Base-by-base conservation (phyloP, 495 filamentous ascomycete species). In the Annulohypoxylon bovei region DNA sequence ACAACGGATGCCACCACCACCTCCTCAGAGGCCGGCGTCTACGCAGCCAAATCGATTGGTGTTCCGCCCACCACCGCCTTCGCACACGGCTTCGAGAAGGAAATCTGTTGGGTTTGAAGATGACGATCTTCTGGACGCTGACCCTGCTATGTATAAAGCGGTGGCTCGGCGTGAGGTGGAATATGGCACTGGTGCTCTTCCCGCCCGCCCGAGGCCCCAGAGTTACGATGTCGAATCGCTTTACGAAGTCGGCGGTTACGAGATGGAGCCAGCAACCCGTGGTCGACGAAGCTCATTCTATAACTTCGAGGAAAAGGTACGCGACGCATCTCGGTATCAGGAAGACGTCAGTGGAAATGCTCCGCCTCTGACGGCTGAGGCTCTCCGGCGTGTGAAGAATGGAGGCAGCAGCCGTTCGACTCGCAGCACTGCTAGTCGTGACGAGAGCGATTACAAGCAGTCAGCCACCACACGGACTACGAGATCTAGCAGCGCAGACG, bases 401-500 rank as follows among this genome's bases (percentile, higher is more conserved):
- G 81, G 77, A 37, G 75, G 74, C 16, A 85, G 84, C 76, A 86
- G 84, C 74, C 77, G 82, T 22, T 85, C 84, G 32, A 87, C 84
- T 16, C 79, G 81, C 52, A 86, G 83, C 76, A 86, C 78, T 44
- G 81, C 69, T 6, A 87, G 85, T 66, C 84, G 80, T 61, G 85
- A 88, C 69, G 86, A 88, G 66, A 87, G 85, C 72, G 86, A 88
- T 22, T 87, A 83, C 68, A 81, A 80, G 60, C 82, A 83, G 56
- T 86, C 84, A 18, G 82, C 82, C 1, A 86, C 85, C 7, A 86
- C 85, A 7, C 81, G 83, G 23, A 88, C 83, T n/a, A 88, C 84
- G 12, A 76, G 82, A 42, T 77, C 78, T 5, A 76, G 74, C 39
- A 81, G 78, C 18, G 74, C 70, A 49, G 82, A 84, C 55, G 84